Conservation (phyloP, 257 asterid genomes). For the Cordia subcordata region DNA sequence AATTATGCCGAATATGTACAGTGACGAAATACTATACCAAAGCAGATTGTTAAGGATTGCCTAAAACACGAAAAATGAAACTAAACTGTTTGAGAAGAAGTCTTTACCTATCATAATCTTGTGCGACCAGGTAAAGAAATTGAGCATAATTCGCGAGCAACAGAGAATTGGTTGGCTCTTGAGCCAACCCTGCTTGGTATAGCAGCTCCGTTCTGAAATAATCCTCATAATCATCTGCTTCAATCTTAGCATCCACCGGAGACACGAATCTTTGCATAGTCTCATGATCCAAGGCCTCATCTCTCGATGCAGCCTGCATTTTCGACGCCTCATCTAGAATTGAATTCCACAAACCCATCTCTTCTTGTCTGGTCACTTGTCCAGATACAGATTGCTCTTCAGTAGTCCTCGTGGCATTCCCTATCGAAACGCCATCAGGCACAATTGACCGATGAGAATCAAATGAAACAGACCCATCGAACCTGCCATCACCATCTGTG, state of each 20-base stretch:
- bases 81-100: background rate
- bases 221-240: slow-evolving; percentile 43
- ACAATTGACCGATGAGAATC: slow-evolving; percentile 21
- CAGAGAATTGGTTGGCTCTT: slow-evolving; percentile 69
- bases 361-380: slow-evolving; percentile 41
- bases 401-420: slow-evolving; percentile 32
- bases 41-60: background rate
- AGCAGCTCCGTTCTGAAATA: slow-evolving; percentile 49
- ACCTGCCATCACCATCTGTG: slow-evolving; percentile 76
- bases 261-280: slow-evolving; percentile 49
- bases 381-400: slow-evolving; percentile 54
- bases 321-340: slow-evolving; percentile 59
- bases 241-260: slow-evolving; percentile 60
- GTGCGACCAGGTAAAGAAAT: slow-evolving; percentile 67
- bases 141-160: slow-evolving; percentile 90
- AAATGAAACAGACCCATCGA: slow-evolving; percentile 28
- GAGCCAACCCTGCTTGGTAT: slow-evolving; percentile 53
- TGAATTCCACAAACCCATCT: slow-evolving; percentile 58
- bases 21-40: background rate
- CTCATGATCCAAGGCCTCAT: slow-evolving; percentile 63
- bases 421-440: slow-evolving; percentile 42
- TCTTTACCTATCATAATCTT: slow-evolving; percentile 80
- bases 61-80: slow-evolving; percentile 12
- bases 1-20: background rate
- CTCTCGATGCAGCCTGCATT: slow-evolving; percentile 36